These are phyloP conservation scores for Globisporangium acanthophoron DNA, from an alignment of 352 stramenopile genomes.

Conservation along the genomic window DNA sequence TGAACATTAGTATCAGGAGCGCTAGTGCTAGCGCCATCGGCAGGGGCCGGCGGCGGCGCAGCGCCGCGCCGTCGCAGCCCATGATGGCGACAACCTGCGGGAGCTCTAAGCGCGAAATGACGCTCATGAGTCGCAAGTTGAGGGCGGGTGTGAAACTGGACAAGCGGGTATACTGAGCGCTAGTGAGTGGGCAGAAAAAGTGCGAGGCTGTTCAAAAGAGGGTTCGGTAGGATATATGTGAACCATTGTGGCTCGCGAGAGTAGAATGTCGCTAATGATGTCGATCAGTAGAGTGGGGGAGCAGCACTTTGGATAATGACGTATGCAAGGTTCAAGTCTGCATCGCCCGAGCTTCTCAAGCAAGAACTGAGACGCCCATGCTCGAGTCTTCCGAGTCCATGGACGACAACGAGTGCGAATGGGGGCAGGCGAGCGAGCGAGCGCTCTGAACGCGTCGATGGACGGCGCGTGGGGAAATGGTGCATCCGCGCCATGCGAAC, in stretches of 20 bases:
- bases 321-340: not conserved
- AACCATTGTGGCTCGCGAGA: no score
- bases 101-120: not conserved
- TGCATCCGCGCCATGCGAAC: not conserved
- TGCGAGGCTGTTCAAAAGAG: not conserved
- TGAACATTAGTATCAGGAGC: not conserved
- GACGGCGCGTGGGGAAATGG: not conserved
- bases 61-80: no score
- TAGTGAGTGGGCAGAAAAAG: not conserved
- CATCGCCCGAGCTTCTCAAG: no score
- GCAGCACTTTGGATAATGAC: not conserved
- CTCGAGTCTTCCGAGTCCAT: not conserved
- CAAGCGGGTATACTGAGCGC: not conserved
- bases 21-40: not conserved
- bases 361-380: not conserved
- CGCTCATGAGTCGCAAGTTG: not conserved
- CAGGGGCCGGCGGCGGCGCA: no score
- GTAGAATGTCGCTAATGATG: no score
- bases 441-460: not conserved
- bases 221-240: not conserved
- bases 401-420: slow-evolving; percentile 1
- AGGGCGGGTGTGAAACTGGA: not conserved
- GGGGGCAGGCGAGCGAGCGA: not conserved
- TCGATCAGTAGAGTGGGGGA: no score
- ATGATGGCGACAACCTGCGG: not conserved